Evolutionary conservation across 108 stramenopile genomes (phyloP).

Genomic region (Nitzschia inconspicua): DNA sequence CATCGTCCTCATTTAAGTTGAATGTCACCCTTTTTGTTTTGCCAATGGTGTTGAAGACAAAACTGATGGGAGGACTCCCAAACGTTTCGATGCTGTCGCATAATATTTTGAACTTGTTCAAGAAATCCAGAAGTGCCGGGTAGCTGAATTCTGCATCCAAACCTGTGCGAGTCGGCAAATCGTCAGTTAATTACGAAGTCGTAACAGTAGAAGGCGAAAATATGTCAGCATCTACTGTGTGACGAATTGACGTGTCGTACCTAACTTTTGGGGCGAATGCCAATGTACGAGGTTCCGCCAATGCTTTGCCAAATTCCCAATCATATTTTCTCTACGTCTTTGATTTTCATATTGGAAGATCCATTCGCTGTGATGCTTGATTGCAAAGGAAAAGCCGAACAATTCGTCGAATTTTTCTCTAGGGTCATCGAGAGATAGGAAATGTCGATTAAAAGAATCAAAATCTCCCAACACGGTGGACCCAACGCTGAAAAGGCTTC

Average conservation of each 20-base stretch:
- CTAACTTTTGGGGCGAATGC: slow-evolving; percentile 4
- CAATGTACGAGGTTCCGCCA: slow-evolving; percentile 5
- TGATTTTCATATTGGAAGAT: slow-evolving; percentile 10
- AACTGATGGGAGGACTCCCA: slow-evolving; percentile 5
- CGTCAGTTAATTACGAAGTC: neutral
- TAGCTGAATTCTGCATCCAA: slow-evolving; percentile 16
- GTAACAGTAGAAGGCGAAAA: neutral
- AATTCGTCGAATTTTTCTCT: slow-evolving; percentile 8
- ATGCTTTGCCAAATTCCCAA: slow-evolving; percentile 8
- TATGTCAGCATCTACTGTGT: neutral
- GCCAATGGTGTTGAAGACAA: slow-evolving; percentile 5
- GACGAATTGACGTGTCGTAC: neutral
- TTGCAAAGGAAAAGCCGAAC: slow-evolving; percentile 14
- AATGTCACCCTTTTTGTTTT: no score
- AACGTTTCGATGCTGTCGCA: slow-evolving; percentile 8
- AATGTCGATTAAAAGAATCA: no score
- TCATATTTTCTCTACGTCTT: slow-evolving; percentile 3
- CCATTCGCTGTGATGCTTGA: slow-evolving; percentile 11
- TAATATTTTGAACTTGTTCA: slow-evolving; percentile 7
- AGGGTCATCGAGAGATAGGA: no score
- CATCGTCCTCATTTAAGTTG: no score
- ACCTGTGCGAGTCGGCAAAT: neutral
- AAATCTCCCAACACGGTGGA: no score
- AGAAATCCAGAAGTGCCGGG: slow-evolving; percentile 5
- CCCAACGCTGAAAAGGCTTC: no score